phyloP scores from a whole-genome alignment of 148 eudicot genomes.

The Chenopodium suecicum region DNA sequence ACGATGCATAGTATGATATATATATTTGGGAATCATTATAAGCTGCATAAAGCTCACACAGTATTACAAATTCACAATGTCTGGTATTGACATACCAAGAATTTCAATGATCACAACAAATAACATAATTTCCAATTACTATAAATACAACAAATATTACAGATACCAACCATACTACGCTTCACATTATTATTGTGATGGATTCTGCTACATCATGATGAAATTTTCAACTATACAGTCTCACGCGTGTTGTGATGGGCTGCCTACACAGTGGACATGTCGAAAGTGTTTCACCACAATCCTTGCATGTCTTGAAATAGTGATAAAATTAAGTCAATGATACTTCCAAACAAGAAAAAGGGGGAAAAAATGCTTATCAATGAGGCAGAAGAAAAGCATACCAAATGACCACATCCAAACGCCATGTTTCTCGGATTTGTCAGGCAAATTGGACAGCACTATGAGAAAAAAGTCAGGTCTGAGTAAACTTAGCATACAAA shows the following conservation, averaged over 20 bases:
- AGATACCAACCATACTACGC: background rate
- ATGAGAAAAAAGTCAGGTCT: conserved; percentile 11
- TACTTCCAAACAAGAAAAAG: background rate
- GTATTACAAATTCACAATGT: too few relatives aligned
- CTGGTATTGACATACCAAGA: too few relatives aligned
- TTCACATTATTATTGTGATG: background rate
- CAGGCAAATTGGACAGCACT: conserved; percentile 84
- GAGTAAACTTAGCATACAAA: background rate
- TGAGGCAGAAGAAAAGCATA: conserved; percentile 30
- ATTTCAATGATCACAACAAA: background rate
- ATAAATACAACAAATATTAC: too few relatives aligned
- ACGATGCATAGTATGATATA: too few relatives aligned
- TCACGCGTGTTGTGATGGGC: conserved; percentile 54
- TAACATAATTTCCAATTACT: background rate
- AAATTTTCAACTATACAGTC: conserved; percentile 43
- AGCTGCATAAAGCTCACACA: too few relatives aligned
- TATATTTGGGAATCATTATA: too few relatives aligned
- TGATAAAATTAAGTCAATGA: background rate
- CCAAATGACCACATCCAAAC: conserved; percentile 86
- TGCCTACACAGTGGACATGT: conserved; percentile 68
- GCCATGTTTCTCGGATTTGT: conserved; percentile 77
- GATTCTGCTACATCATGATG: background rate
- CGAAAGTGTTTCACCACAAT: conserved; percentile 54
- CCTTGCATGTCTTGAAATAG: conserved; percentile 58
- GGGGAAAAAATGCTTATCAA: background rate